Percentiles rank a stretch among this genome's conserved stretches.
phyloP scores from a whole-genome alignment of 768 basidiomycete species.

The Chalciporus pseudorubinellus region DNA sequence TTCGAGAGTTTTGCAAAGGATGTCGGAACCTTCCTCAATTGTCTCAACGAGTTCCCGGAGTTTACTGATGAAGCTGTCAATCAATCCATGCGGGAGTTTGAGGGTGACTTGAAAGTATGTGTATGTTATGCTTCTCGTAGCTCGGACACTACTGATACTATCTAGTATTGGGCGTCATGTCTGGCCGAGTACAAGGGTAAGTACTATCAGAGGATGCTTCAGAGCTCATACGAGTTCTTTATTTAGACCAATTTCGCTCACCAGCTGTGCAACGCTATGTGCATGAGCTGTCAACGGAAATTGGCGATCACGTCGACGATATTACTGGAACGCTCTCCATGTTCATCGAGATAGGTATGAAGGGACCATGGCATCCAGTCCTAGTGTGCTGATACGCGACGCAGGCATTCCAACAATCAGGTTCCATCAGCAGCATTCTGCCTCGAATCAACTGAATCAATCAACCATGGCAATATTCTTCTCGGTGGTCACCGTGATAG shows the following conservation, averaged over 20 bases:
- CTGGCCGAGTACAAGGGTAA: conserved; percentile 46
- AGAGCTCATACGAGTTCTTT: conserved; percentile 9
- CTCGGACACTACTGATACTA: conserved; percentile 12
- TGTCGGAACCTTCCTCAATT: conserved; percentile 45
- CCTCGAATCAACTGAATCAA: conserved; percentile 47
- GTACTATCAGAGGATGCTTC: background rate
- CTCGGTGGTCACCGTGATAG: conserved; percentile 51
- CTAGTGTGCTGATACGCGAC: conserved; percentile 28
- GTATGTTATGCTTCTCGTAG: conserved; percentile 8
- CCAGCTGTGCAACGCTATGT: conserved; percentile 55
- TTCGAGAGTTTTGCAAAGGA: conserved; percentile 45
- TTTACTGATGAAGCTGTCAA: conserved; percentile 51
- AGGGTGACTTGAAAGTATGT: conserved; percentile 46
- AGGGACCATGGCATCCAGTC: conserved; percentile 11
- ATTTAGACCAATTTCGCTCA: conserved; percentile 47
- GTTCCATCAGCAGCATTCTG: conserved; percentile 52
- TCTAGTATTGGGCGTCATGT: conserved; percentile 55
- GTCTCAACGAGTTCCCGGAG: conserved; percentile 53
- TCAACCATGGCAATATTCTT: conserved; percentile 57
- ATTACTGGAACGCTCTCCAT: conserved; percentile 49
- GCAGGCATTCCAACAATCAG: conserved; percentile 54
- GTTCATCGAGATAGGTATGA: conserved; percentile 50
- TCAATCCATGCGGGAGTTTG: conserved; percentile 44
- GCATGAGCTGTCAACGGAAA: conserved; percentile 49
- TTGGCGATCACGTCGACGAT: conserved; percentile 53